phyloP scores from a whole-genome alignment of 1,139 yeast species.

The Taphrina wiesneri region DNA sequence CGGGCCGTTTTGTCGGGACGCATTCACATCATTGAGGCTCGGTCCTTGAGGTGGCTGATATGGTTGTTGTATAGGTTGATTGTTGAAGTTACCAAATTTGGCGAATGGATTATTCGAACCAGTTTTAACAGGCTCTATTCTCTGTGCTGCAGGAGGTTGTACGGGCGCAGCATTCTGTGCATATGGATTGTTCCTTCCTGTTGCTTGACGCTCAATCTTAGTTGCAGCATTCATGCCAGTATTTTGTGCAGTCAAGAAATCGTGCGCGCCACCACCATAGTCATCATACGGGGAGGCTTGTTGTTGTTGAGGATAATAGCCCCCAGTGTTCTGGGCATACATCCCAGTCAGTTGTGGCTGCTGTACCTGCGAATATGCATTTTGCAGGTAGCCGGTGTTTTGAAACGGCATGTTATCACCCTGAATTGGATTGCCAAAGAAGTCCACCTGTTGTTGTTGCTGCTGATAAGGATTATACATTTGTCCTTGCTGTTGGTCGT shows the following conservation, averaged over 20 bases:
- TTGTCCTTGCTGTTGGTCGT: conserved; percentile 48
- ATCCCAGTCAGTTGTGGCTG: conserved; percentile 41
- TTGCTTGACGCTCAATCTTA: conserved; percentile 58
- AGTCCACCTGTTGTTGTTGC: conserved; percentile 51
- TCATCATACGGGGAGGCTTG: conserved; percentile 43
- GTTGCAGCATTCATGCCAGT: conserved; percentile 45
- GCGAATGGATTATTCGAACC: conserved; percentile 94
- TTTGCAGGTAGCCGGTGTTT: conserved; percentile 54
- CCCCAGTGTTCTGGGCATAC: conserved; percentile 45
- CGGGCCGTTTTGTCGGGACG: conserved; percentile 13
- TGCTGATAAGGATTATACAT: conserved; percentile 34
- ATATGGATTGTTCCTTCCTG: conserved; percentile 91
- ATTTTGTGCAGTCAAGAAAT: conserved; percentile 42
- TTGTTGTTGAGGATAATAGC: conserved; percentile 45
- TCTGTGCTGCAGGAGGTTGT: conserved; percentile 47
- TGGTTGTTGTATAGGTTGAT: conserved; percentile 11
- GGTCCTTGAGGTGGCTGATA: conserved; percentile 29
- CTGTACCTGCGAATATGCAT: conserved; percentile 46
- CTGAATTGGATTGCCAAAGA: conserved; percentile 76
- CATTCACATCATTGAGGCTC: conserved; percentile 5
- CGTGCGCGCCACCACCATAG: conserved; percentile 40
- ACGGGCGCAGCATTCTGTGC: conserved; percentile 54
- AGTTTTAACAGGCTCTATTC: conserved; percentile 62
- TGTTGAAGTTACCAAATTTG: conserved; percentile 43
- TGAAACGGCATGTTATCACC: conserved; percentile 41